Conservation (phyloP, 2,329 filamentous ascomycete genomes). For the Triangularia setosa region DNA sequence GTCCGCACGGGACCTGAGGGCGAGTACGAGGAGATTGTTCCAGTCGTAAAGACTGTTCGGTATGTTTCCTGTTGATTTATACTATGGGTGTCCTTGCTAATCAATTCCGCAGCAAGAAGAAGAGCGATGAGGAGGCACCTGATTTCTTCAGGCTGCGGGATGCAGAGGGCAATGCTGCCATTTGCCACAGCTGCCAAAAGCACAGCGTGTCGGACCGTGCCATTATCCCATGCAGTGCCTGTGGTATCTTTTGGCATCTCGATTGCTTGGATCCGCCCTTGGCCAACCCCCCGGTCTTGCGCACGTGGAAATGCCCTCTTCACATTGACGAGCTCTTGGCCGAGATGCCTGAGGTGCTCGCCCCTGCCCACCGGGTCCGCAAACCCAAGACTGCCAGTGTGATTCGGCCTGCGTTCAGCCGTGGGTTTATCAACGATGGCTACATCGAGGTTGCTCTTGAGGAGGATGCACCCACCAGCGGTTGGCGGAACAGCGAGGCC, state of each 20-base stretch:
- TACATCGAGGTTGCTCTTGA: slow-evolving; percentile 66
- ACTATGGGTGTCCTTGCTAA: slow-evolving; percentile 28
- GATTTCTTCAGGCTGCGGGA: slow-evolving; percentile 69
- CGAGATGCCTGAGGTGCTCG: slow-evolving; percentile 52
- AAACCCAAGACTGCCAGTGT: slow-evolving; percentile 53
- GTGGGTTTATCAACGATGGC: slow-evolving; percentile 68
- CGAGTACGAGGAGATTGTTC: slow-evolving; percentile 69
- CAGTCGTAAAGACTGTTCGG: slow-evolving; percentile 57
- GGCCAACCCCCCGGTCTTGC: slow-evolving; percentile 69
- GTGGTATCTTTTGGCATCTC: slow-evolving; percentile 80
- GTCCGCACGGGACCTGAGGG: slow-evolving; percentile 73
- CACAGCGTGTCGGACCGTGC: slow-evolving; percentile 60
- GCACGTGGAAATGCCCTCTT: slow-evolving; percentile 84
- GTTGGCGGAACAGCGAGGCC: slow-evolving; percentile 55
- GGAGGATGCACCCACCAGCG: slow-evolving; percentile 48
- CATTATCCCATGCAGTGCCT: slow-evolving; percentile 84
- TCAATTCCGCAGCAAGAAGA: slow-evolving; percentile 44
- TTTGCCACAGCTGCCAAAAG: slow-evolving; percentile 73
- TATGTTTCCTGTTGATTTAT: slow-evolving; percentile 40
- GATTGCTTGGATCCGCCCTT: slow-evolving; percentile 87
- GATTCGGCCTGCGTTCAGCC: slow-evolving; percentile 51
- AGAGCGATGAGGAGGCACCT: slow-evolving; percentile 56
- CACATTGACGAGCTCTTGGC: slow-evolving; percentile 75
- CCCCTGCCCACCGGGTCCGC: slow-evolving; percentile 58
- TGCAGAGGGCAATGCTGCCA: slow-evolving; percentile 66